phyloP scores from a whole-genome alignment of 2,329 filamentous ascomycete genomes.

The Escovopsis sp. region DNA sequence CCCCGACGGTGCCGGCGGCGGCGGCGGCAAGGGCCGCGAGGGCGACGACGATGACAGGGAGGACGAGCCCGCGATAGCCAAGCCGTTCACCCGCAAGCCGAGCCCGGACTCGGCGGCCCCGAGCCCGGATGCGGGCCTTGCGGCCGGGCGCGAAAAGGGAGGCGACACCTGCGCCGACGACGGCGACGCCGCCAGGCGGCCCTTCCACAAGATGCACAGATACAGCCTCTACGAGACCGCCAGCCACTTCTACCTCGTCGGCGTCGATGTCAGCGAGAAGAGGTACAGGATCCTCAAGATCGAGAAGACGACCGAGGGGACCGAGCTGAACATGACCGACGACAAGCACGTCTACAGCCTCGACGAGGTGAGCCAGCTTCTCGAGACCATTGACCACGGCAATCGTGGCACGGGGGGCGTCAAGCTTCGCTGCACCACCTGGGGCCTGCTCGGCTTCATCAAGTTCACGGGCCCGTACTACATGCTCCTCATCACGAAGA shows the following conservation, averaged over 20 bases:
- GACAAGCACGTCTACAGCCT: conserved; percentile 92
- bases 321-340: conserved; percentile 70
- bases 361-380: conserved; percentile 81
- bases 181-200: conserved; percentile 9
- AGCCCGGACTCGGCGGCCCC: conserved; percentile 32
- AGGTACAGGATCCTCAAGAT: conserved; percentile 89
- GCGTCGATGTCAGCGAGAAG: conserved; percentile 77
- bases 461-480: conserved; percentile 92
- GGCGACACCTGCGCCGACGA: neutral
- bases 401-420: conserved; percentile 84
- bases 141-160: conserved; percentile 10
- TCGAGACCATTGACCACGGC: conserved; percentile 88
- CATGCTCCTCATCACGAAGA: conserved; percentile 92
- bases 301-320: conserved; percentile 67
- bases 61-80: conserved; percentile 42
- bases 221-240: conserved; percentile 97
- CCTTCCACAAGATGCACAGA: conserved; percentile 68
- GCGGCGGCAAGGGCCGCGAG: conserved; percentile 17
- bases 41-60: conserved; percentile 44
- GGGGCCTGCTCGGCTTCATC: conserved; percentile 91
- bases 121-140: conserved; percentile 3
- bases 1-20: conserved; percentile 12
- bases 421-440: conserved; percentile 77
- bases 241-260: conserved; percentile 85
- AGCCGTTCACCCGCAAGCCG: conserved; percentile 40